phyloP scores from a whole-genome alignment of 176 grass and related monocot species.

The Hsuehochloa calcarea region DNA sequence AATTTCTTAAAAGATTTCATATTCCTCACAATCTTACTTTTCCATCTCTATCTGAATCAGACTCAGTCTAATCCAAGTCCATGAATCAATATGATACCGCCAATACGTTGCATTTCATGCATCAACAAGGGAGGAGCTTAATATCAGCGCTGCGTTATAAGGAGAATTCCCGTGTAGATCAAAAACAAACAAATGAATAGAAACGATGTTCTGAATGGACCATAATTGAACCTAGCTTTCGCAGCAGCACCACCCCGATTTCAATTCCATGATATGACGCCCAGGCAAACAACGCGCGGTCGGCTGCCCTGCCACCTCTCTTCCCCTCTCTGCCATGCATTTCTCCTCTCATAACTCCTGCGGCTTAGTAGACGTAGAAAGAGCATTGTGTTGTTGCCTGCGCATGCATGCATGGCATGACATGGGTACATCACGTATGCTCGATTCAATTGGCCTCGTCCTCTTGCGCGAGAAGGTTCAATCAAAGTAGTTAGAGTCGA shows the following conservation, averaged over 20 bases:
- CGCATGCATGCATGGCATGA: background rate
- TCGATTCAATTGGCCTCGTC: background rate
- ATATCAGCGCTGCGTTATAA: background rate
- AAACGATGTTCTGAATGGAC: background rate
- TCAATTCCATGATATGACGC: background rate
- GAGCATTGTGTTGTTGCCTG: background rate
- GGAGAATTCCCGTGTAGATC: background rate
- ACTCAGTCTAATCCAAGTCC: too few species aligned
- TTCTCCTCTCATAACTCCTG: background rate
- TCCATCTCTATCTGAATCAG: too few species aligned
- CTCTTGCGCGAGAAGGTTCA: background rate
- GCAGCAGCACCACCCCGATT: background rate
- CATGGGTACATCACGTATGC: background rate
- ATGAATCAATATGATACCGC: too few species aligned
- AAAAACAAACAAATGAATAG: background rate
- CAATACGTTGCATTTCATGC: too few species aligned
- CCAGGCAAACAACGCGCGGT: too few species aligned
- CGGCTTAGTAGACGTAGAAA: background rate
- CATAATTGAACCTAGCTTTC: background rate
- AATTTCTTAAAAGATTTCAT: too few species aligned
- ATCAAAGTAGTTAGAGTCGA: too few species aligned
- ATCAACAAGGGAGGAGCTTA: too few species aligned
- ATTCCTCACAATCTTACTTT: too few species aligned
- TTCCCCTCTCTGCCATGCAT: background rate
- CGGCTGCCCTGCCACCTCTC: background rate